Conservation (phyloP, 768 basidiomycete species). For the Mycena amicta region DNA sequence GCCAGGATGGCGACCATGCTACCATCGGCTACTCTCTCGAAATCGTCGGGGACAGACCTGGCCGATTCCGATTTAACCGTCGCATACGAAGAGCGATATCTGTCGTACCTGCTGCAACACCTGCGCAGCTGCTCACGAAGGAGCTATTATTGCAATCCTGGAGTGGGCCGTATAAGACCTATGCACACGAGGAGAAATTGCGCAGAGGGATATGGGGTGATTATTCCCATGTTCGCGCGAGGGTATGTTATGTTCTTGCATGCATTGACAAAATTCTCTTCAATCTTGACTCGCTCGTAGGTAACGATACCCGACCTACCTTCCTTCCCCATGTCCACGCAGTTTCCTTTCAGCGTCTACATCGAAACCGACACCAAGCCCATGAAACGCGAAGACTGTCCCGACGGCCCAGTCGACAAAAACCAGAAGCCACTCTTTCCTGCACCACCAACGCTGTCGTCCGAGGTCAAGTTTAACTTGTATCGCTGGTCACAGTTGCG, state of each 20-base stretch:
- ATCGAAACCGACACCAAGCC: slow-evolving; percentile 17
- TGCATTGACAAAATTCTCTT: too few relatives aligned
- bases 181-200: slow-evolving; percentile 4
- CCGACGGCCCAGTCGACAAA: slow-evolving; percentile 15
- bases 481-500: slow-evolving; percentile 2
- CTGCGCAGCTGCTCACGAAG: background rate
- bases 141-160: slow-evolving; percentile 8
- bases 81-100: slow-evolving; percentile 14
- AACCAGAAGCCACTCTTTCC: slow-evolving; percentile 17
- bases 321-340: slow-evolving; percentile 9
- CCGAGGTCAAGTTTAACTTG: slow-evolving; percentile 7
- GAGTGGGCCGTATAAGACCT: slow-evolving; percentile 5
- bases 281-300: too few relatives aligned
- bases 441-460: slow-evolving; percentile 7
- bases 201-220: slow-evolving; percentile 16
- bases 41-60: slow-evolving; percentile 9
- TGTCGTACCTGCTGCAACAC: slow-evolving; percentile 15
- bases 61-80: slow-evolving; percentile 7
- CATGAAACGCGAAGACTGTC: background rate
- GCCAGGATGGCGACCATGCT: background rate
- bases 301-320: slow-evolving; percentile 5
- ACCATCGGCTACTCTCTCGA: slow-evolving; percentile 11
- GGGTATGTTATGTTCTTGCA: background rate
- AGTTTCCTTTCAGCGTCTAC: slow-evolving; percentile 10
- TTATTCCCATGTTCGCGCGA: slow-evolving; percentile 12